Percentiles rank a stretch among this genome's conserved stretches.
phyloP scores from a whole-genome alignment of 2,329 filamentous ascomycete species.

The Trichoderma sp. region DNA sequence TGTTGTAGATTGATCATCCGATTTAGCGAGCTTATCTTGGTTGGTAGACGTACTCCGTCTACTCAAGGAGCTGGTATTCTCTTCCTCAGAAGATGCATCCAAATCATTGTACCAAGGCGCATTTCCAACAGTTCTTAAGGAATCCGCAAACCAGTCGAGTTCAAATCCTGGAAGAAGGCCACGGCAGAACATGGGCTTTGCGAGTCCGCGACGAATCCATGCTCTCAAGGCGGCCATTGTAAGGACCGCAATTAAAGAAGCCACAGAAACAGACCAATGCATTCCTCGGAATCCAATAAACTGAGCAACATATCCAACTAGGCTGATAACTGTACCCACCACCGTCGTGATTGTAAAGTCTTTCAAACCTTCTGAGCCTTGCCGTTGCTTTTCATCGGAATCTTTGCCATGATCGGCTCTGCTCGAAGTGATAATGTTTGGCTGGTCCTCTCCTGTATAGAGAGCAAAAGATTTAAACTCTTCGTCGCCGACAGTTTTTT shows the following conservation, averaged over 20 bases:
- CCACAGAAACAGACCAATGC: neutral
- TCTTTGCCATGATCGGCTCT: neutral
- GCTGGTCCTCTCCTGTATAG: neutral
- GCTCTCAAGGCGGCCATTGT: neutral
- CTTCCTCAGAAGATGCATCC: neutral
- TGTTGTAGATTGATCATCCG: neutral
- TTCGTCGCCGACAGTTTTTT: neutral
- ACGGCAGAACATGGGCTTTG: neutral
- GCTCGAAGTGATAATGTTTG: neutral
- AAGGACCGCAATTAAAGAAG: neutral
- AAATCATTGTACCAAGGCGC: neutral
- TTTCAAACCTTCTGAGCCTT: neutral
- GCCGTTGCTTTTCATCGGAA: neutral
- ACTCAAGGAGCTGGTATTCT: neutral
- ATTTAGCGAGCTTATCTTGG: neutral
- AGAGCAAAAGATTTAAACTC: slow-evolving; percentile 3
- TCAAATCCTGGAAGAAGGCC: neutral
- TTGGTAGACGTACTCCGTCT: neutral
- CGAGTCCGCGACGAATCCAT: neutral
- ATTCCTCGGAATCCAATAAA: slow-evolving; percentile 28
- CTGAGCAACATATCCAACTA: slow-evolving; percentile 33
- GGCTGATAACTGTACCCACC: slow-evolving; percentile 21
- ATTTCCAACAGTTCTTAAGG: neutral
- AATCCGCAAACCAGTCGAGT: slow-evolving; percentile 4
- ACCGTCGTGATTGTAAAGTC: neutral